Conservation (phyloP, 345 rosid genomes). For the Eucalyptus sp. region DNA sequence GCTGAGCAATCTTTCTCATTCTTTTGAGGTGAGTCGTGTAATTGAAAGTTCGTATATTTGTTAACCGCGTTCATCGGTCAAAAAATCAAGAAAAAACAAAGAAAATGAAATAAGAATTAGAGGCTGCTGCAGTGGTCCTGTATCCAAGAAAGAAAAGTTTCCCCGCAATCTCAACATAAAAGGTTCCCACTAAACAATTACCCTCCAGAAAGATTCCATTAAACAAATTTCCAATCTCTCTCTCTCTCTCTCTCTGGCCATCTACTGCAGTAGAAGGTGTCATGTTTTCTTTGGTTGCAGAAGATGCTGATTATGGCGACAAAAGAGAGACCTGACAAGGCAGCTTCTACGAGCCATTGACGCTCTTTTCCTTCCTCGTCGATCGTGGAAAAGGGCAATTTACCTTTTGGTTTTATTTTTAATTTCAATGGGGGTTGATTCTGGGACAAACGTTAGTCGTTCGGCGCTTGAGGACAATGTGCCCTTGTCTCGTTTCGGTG, state of each 20-base stretch:
- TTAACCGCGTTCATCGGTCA: neutral
- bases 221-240: neutral
- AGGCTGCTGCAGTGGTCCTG: neutral
- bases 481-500: neutral
- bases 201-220: neutral
- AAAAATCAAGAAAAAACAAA: neutral
- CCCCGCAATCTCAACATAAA: conserved; percentile 3
- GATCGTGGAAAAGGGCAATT: neutral
- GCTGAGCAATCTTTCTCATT: neutral
- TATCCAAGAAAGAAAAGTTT: neutral
- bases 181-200: neutral
- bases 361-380: neutral
- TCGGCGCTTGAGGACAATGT: conserved; percentile 19
- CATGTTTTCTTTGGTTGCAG: neutral
- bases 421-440: neutral
- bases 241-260: neutral
- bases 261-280: neutral
- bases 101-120: neutral
- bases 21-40: neutral
- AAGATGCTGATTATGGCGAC: neutral
- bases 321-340: neutral
- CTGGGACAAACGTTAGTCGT: conserved; percentile 32
- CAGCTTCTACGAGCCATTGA: neutral
- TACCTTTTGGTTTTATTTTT: neutral
- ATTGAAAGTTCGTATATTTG: neutral